A percentile compares a stretch with the other conserved stretches of the same genome.
Conservation (phyloP, 2,329 filamentous ascomycete genomes). For the Aspergillus clavatus region DNA sequence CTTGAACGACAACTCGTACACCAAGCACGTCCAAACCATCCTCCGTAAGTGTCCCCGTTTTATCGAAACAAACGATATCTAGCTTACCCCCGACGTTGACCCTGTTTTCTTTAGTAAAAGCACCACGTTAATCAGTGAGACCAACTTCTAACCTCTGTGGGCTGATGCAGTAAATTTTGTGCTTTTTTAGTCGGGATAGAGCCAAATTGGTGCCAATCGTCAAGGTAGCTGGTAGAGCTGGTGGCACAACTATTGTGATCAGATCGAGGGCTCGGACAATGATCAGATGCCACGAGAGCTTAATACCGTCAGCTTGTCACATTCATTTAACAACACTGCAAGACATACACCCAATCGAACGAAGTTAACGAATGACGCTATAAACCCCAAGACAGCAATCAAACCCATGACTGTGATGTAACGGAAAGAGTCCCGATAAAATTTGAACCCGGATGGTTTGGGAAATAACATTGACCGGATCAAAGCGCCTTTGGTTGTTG, state of each 20-base stretch:
- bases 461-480: conserved; percentile 98
- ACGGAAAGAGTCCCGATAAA: conserved; percentile 94
- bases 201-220: conserved; percentile 98
- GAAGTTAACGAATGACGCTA: conserved; percentile 91
- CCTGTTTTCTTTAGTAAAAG: conserved; percentile 36
- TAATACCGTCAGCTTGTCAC: conserved; percentile 16
- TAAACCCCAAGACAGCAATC: conserved; percentile 80
- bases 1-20: conserved; percentile 67
- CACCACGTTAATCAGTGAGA: background rate
- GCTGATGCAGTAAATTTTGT: conserved; percentile 95
- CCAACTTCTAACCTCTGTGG: conserved; percentile 58
- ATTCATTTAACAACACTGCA: background rate
- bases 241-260: conserved; percentile 96
- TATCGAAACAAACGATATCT: conserved; percentile 96
- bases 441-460: conserved; percentile 97
- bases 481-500: conserved; percentile 92
- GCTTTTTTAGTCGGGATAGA: conserved; percentile 74
- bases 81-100: conserved; percentile 96
- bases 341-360: conserved; percentile 61
- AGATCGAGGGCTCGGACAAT: conserved; percentile 87
- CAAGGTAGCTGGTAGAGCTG: conserved; percentile 86
- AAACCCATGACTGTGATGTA: conserved; percentile 96
- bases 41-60: conserved; percentile 96
- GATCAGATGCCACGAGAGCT: conserved; percentile 82
- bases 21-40: conserved; percentile 93